A percentile compares a stretch with the other conserved stretches of the same genome.
phyloP scores from a whole-genome alignment of 768 basidiomycete species.

The Coprinopsis cinerea region DNA sequence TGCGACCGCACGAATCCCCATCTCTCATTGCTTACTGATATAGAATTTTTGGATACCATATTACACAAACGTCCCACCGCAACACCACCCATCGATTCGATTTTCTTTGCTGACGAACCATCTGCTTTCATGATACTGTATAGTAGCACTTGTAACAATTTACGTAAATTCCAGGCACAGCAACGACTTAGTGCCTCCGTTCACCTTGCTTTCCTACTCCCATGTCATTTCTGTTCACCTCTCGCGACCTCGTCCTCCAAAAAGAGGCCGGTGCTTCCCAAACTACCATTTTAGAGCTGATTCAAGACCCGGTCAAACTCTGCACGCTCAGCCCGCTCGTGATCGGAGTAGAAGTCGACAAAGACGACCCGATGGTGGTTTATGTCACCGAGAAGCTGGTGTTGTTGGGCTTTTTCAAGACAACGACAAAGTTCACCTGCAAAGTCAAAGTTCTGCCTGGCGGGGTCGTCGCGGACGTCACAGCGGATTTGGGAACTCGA shows the following conservation, averaged over 20 bases:
- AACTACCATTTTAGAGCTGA: background rate
- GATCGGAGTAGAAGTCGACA: background rate
- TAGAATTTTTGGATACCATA: too few relatives aligned
- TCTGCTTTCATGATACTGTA: too few relatives aligned
- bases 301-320: background rate
- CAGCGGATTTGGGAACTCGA: background rate
- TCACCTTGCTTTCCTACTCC: too few relatives aligned
- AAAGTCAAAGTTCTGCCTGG: background rate
- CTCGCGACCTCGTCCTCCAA: background rate
- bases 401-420: background rate
- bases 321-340: background rate
- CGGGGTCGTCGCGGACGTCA: background rate
- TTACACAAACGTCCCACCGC: too few relatives aligned
- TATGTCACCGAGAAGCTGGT: background rate
- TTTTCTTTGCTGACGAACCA: too few relatives aligned
- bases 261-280: background rate
- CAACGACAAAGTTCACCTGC: background rate
- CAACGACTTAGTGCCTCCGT: too few relatives aligned
- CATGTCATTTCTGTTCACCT: background rate
- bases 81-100: too few relatives aligned
- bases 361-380: background rate
- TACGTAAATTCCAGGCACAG: too few relatives aligned
- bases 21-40: too few relatives aligned
- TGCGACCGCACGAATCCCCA: too few relatives aligned
- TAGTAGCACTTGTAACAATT: too few relatives aligned